Conservation (phyloP, 441 rosid genomes). For the Hura crepitans region DNA sequence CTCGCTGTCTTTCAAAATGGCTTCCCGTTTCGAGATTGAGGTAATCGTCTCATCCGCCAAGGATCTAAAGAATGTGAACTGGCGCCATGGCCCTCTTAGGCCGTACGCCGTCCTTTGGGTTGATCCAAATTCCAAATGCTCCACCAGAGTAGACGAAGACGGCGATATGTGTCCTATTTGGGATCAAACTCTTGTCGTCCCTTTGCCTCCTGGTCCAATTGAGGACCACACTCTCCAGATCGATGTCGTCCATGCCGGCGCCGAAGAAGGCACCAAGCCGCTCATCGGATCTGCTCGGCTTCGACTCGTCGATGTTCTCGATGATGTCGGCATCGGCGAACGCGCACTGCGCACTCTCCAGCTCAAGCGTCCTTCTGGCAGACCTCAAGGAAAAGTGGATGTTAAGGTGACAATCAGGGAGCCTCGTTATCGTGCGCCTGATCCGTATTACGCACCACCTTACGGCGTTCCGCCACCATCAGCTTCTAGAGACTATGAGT, state of each 20-base stretch:
- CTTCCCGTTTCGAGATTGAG: constrained; percentile 44
- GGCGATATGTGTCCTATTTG: constrained; percentile 64
- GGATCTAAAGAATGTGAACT: constrained; percentile 77
- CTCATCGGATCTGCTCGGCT: constrained; percentile 69
- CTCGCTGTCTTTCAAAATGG: constrained; percentile 19
- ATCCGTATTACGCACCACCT: constrained; percentile 34
- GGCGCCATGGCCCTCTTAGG: constrained; percentile 67
- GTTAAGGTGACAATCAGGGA: constrained; percentile 45
- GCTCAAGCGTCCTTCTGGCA: constrained; percentile 82
- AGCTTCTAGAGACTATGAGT: constrained; percentile 27
- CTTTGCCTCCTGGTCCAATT: constrained; percentile 39
- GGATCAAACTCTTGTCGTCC: constrained; percentile 52
- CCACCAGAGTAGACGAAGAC: constrained; percentile 59
- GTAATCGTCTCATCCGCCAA: constrained; percentile 62
- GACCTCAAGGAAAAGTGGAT: constrained; percentile 78
- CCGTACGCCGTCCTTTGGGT: constrained; percentile 83
- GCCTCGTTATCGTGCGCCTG: constrained; percentile 34
- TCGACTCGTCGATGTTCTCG: constrained; percentile 52
- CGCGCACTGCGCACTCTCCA: constrained; percentile 32
- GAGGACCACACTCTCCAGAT: constrained; percentile 44
- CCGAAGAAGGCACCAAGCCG: constrained; percentile 61
- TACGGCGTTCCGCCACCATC: constrained; percentile 37
- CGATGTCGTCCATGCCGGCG: constrained; percentile 73
- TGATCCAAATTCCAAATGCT: constrained; percentile 46
- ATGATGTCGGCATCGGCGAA: constrained; percentile 52